These are phyloP conservation scores for Ustilago esculenta DNA, from an alignment of 1,284 basidiomycete species.

Conservation along the genomic window DNA sequence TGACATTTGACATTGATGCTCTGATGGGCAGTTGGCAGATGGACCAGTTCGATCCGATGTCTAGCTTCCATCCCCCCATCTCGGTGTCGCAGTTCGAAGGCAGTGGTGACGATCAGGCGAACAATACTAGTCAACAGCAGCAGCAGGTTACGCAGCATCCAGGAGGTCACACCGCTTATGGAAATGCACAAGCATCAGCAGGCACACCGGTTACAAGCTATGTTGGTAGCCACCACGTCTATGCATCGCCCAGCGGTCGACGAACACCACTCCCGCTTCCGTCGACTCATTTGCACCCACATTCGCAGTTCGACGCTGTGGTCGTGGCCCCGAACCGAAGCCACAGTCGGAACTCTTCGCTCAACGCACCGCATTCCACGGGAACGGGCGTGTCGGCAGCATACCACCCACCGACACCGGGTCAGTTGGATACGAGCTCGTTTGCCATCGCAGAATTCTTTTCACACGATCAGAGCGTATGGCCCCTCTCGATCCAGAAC, in stretches of 20 bases:
- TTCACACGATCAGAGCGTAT: conserved; percentile 43
- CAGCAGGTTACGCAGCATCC: conserved; percentile 1
- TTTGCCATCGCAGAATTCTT: conserved; percentile 50
- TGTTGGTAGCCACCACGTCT: background rate
- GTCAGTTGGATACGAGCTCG: conserved; percentile 34
- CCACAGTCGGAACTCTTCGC: conserved; percentile 8
- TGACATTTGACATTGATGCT: conserved; percentile 46
- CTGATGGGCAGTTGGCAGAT: conserved; percentile 44
- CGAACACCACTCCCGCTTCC: conserved; percentile 1
- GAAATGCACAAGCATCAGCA: too few relatives aligned
- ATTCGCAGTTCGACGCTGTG: background rate
- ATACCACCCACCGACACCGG: conserved; percentile 25
- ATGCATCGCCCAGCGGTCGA: background rate
- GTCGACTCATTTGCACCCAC: conserved; percentile 2
- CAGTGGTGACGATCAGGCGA: background rate
- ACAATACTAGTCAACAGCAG: conserved; percentile 3
- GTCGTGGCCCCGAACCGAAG: conserved; percentile 3
- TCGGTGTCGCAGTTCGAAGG: conserved; percentile 1
- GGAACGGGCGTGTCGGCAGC: too few relatives aligned
- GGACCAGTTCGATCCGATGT: conserved; percentile 27
- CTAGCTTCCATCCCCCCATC: conserved; percentile 11
- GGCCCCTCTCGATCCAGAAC: conserved; percentile 44
- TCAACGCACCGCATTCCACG: too few relatives aligned
- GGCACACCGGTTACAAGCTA: too few relatives aligned
- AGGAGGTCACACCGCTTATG: too few relatives aligned